Percentiles rank a stretch among this genome's conserved stretches.
phyloP scores from a whole-genome alignment of 176 grass and related monocot species.

The Alopecurus myosuroides region DNA sequence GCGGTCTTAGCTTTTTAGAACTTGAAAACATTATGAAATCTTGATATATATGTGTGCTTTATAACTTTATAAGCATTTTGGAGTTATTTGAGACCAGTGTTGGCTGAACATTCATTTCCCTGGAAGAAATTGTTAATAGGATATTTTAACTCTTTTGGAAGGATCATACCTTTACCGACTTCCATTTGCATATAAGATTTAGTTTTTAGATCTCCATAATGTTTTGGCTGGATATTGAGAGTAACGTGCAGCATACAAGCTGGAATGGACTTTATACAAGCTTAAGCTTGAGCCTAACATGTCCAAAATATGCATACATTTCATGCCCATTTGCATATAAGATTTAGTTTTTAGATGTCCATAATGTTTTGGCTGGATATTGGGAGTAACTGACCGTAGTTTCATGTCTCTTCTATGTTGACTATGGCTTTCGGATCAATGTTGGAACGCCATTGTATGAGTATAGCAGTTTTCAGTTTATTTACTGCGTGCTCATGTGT shows the following conservation, averaged over 20 bases:
- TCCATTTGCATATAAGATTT: neutral
- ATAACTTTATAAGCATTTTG: neutral
- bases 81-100: neutral
- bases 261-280: too few species aligned
- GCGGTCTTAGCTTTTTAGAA: neutral
- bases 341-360: neutral
- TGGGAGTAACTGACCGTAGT: neutral
- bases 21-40: neutral
- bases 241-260: too few species aligned
- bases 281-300: neutral
- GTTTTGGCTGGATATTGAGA: neutral
- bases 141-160: neutral
- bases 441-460: neutral
- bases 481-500: conserved; percentile 1
- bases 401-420: conserved; percentile 3
- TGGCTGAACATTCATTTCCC: neutral
- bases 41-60: neutral
- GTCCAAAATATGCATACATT: neutral
- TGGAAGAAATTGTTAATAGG: neutral
- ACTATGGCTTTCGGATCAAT: neutral
- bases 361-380: neutral
- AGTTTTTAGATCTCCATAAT: neutral
- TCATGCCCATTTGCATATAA: neutral
- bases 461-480: neutral
- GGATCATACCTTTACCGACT: neutral